These are phyloP conservation scores for Penicillium ucsense DNA, from an alignment of 495 filamentous ascomycete species.

Conservation along the genomic window DNA sequence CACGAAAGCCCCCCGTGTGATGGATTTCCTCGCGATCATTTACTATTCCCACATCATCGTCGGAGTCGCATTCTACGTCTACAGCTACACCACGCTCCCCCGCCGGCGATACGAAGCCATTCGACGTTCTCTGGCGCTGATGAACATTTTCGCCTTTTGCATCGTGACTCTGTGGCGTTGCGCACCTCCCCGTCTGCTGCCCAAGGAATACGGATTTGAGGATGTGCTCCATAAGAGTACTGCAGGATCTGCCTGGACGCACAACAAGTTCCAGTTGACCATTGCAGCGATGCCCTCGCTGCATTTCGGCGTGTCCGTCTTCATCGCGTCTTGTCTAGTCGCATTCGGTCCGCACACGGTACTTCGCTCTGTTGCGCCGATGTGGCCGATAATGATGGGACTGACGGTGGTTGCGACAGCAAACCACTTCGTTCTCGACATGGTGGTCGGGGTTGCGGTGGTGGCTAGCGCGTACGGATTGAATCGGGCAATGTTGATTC, in stretches of 20 bases:
- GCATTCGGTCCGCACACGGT: constrained; percentile 32
- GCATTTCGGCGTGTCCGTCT: constrained; percentile 49
- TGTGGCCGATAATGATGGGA: constrained; percentile 51
- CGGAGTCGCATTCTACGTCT: constrained; percentile 37
- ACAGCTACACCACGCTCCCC: constrained; percentile 48
- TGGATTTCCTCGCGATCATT: constrained; percentile 42
- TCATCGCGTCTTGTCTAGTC: constrained; percentile 47
- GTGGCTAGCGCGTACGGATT: constrained; percentile 37
- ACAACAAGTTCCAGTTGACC: constrained; percentile 44
- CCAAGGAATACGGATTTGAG: constrained; percentile 50
- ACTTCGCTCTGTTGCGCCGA: constrained; percentile 33
- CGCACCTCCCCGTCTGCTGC: constrained; percentile 52
- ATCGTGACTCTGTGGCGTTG: constrained; percentile 52
- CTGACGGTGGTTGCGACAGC: constrained; percentile 55
- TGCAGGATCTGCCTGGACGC: constrained; percentile 49
- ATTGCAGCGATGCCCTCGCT: constrained; percentile 50
- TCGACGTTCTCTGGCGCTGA: constrained; percentile 49
- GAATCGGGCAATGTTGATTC: constrained; percentile 41
- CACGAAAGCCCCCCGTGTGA: constrained; percentile 46
- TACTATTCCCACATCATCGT: constrained; percentile 43
- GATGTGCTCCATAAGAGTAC: constrained; percentile 50
- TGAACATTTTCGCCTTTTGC: constrained; percentile 48
- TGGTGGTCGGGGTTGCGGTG: constrained; percentile 38
- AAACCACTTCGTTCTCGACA: constrained; percentile 57
- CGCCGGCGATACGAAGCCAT: constrained; percentile 42